phyloP scores from a whole-genome alignment of 73 alveolate species.

The Tetrahymena borealis region DNA sequence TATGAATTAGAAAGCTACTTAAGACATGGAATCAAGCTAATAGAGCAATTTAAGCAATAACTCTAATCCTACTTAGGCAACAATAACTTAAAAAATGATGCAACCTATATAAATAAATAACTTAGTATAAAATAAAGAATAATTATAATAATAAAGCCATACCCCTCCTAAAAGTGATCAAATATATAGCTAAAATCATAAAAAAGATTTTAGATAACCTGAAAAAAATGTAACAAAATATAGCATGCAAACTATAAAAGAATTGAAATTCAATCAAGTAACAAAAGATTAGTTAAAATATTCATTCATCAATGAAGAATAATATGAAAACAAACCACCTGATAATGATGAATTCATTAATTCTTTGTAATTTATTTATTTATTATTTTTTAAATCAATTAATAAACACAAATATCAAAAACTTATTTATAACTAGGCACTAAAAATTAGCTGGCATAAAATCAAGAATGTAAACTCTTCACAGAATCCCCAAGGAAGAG shows the following conservation, averaged over 20 bases:
- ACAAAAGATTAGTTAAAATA: neutral
- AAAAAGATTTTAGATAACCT: neutral
- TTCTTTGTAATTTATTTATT: neutral
- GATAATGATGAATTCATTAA: neutral
- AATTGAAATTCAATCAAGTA: neutral
- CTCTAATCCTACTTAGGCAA: too few species aligned
- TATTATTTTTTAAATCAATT: neutral
- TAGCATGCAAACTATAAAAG: neutral
- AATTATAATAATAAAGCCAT: too few species aligned
- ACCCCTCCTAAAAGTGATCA: neutral
- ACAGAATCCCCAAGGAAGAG: neutral
- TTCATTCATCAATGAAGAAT: neutral
- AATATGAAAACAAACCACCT: neutral
- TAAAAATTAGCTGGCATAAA: neutral
- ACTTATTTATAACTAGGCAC: neutral
- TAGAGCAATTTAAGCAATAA: neutral
- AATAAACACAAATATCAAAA: neutral
- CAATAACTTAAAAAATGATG: too few species aligned
- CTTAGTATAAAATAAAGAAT: too few species aligned
- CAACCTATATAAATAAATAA: too few species aligned
- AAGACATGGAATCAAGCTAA: neutral
- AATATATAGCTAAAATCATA: neutral
- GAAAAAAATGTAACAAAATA: neutral
- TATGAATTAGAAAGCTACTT: neutral
- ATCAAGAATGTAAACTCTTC: neutral